Evolutionary conservation across 2,329 filamentous ascomycete genomes (phyloP).

Genomic region (Metarhizium album): DNA sequence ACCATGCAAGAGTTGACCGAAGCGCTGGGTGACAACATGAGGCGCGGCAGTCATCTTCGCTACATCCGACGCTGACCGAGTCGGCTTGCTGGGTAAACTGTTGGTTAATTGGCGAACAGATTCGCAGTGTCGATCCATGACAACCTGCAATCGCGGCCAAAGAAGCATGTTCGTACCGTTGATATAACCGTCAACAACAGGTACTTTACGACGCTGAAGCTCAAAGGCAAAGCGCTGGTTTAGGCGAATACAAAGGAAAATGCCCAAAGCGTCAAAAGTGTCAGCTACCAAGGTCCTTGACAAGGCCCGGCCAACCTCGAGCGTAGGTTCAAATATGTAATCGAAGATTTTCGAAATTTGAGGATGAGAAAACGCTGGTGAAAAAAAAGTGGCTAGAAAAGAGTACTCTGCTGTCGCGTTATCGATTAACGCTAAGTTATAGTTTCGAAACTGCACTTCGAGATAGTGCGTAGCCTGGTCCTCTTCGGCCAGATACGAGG

Average conservation of each 20-base stretch:
- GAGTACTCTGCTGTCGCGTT: constrained; percentile 93
- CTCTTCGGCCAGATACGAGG: constrained; percentile 86
- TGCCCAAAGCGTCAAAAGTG: constrained; percentile 73
- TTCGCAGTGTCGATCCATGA: constrained; percentile 89
- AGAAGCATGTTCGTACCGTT: constrained; percentile 93
- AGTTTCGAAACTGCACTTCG: constrained; percentile 84
- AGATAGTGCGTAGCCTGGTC: constrained; percentile 77
- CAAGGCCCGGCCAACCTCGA: constrained; percentile 67
- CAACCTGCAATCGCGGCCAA: constrained; percentile 88
- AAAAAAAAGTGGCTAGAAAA: constrained; percentile 85
- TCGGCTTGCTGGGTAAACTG: constrained; percentile 36
- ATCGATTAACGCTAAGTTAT: constrained; percentile 87
- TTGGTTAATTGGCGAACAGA: constrained; percentile 59
- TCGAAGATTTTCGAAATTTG: constrained; percentile 73
- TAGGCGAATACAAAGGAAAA: constrained; percentile 82
- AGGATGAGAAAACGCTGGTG: constrained; percentile 62
- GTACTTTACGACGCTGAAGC: constrained; percentile 81
- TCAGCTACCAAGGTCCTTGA: constrained; percentile 67
- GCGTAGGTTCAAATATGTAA: constrained; percentile 82
- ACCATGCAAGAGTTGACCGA: constrained; percentile 82
- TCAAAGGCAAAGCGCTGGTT: constrained; percentile 94
- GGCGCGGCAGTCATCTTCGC: constrained; percentile 66
- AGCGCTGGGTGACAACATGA: constrained; percentile 87
- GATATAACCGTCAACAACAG: constrained; percentile 80
- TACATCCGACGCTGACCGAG: constrained; percentile 34